These are phyloP conservation scores for Wickerhamomyces bisporus DNA, from an alignment of 805 yeast genomes.

Conservation along the genomic window DNA sequence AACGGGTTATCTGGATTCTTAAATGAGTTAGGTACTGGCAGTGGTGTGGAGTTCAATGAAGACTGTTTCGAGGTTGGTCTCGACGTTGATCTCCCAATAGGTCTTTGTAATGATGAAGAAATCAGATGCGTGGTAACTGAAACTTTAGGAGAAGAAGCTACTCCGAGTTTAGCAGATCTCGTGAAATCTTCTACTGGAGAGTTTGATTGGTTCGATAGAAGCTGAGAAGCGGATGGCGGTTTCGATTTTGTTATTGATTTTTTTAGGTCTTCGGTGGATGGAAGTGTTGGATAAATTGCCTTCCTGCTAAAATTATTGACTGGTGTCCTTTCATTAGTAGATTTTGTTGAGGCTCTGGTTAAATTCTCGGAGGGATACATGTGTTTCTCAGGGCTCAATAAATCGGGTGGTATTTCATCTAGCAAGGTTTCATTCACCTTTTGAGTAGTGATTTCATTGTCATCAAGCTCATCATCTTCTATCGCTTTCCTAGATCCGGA, in stretches of 20 bases:
- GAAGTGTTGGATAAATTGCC: neutral
- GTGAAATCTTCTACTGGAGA: neutral
- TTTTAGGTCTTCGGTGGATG: neutral
- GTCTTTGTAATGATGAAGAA: neutral
- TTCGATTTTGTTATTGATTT: neutral
- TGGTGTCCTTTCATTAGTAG: neutral
- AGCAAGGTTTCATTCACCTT: constrained; percentile 15
- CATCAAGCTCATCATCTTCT: constrained; percentile 2
- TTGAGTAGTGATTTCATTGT: neutral
- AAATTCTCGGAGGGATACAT: constrained; percentile 15
- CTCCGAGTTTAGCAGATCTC: no score
- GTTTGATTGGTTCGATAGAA: neutral
- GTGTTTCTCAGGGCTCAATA: constrained; percentile 24
- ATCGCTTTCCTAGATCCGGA: neutral
- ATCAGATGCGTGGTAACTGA: neutral
- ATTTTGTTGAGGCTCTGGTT: neutral
- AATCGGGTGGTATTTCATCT: constrained; percentile 20
- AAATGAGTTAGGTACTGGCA: neutral
- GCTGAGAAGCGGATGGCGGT: neutral
- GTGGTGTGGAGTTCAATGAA: neutral
- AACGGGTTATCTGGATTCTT: neutral
- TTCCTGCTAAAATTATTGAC: neutral
- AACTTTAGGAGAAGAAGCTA: neutral
- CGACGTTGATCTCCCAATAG: neutral
- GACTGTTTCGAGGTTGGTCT: neutral